Evolutionary conservation across 1,284 basidiomycete genomes (phyloP), one percentile per base, ranked within the genome.

Genomic region (Malassezia psittaci): DNA sequence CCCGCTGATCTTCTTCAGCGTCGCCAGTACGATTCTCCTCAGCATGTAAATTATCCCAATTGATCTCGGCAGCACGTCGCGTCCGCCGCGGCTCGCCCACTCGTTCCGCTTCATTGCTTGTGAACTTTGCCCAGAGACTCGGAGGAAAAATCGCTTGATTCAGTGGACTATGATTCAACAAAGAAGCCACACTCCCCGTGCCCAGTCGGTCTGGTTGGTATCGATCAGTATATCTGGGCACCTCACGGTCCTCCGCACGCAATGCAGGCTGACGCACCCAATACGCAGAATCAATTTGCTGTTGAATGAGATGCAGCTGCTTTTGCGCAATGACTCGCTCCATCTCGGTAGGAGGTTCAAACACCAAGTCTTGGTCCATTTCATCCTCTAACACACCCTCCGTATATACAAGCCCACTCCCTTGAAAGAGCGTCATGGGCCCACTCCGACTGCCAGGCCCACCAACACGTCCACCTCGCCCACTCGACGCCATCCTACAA

Each of bases 71-170:
- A 3, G 49, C 38, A 32, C 19, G 38, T 4, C 48, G 48, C 38
- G 40, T n/a, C 4, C 24, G 24, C 16, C 49, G 49, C 16, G 35
- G 19, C 37, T 39, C 46, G 10, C 39, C 57, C 44, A 62, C 64
- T 33, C 64, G 57, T 34, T 61, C 61, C 2, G 61, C 59, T 48
- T 72, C 69, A 32, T 63, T 67, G 19, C 69, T 58, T 54, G 71
- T 69, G 57, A 68, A 73, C 0, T 56, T 50, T n/a, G 65, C 61
- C 67, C 66, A 72, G 8, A 73, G 61, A 2, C 66, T 67, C 15
- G 61, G 59, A 1, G 70, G 70, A 41, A 73, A 72, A 11, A 71
- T 64, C 18, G 61, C 65, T 33, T 63, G 61, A 39, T 73, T 66
- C 53, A 73, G 50, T 8, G 67, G 68, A 0, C 56, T 50, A 7